These are phyloP conservation scores for Pyricularia sp. DNA, from an alignment of 2,329 filamentous ascomycete genomes.

Conservation along the genomic window DNA sequence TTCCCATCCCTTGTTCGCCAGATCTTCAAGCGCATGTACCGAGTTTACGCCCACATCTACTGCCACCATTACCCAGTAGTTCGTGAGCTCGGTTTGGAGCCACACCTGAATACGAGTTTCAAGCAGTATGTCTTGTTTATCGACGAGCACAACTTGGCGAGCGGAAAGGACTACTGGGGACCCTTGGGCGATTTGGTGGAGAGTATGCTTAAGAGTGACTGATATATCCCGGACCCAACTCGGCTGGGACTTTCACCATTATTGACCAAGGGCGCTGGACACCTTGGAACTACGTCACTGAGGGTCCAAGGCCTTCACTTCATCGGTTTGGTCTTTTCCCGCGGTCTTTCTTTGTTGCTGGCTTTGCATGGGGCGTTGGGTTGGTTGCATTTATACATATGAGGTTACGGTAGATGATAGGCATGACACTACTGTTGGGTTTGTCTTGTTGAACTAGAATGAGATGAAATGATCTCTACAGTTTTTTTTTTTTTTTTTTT, in stretches of 20 bases:
- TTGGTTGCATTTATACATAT: background rate
- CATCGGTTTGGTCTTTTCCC: background rate
- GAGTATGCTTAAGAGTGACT: slow-evolving; percentile 93
- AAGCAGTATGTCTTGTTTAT: slow-evolving; percentile 99
- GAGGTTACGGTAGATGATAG: background rate
- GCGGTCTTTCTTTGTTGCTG: background rate
- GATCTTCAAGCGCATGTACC: slow-evolving; percentile 98
- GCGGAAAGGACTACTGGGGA: slow-evolving; percentile 94
- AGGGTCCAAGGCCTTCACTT: background rate
- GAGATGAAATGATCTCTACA: background rate
- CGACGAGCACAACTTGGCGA: slow-evolving; percentile 86
- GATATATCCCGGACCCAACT: background rate
- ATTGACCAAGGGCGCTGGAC: background rate
- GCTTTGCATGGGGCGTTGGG: background rate
- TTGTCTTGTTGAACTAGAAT: background rate
- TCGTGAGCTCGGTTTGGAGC: slow-evolving; percentile 85
- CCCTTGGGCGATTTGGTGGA: slow-evolving; percentile 91
- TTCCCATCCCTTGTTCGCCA: slow-evolving; percentile 83
- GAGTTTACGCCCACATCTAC: slow-evolving; percentile 98
- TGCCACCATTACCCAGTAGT: slow-evolving; percentile 98
- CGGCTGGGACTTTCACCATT: background rate
- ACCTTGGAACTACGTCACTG: background rate
- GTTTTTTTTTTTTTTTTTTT: no score
- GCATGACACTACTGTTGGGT: background rate
- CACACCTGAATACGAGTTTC: slow-evolving; percentile 97